Evolutionary conservation across 495 filamentous ascomycete species (phyloP).

Genomic region (Cenococcum geophilum): DNA sequence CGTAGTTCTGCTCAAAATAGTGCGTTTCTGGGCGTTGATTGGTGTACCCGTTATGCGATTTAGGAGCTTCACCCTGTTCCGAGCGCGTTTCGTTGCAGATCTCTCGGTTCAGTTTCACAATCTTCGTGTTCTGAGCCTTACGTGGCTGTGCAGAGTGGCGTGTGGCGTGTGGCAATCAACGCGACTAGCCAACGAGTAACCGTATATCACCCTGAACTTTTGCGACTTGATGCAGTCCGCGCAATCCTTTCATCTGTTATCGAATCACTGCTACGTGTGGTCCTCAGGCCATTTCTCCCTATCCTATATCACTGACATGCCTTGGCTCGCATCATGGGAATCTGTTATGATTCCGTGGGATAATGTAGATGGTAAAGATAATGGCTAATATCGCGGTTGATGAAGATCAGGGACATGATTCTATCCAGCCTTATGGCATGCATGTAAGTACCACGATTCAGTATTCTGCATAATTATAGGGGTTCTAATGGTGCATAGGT

Average conservation of each 20-base stretch:
- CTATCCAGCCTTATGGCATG: constrained; percentile 29
- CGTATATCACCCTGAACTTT: background rate
- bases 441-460: constrained; percentile 21
- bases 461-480: no score
- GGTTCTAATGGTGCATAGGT: constrained; percentile 23
- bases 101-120: background rate
- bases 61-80: constrained; percentile 4
- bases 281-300: background rate
- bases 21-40: constrained; percentile 7
- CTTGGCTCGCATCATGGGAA: no score
- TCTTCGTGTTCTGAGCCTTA: background rate
- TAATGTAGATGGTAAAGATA: constrained; percentile 1
- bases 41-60: constrained; percentile 13
- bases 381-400: background rate
- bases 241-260: background rate
- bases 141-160: constrained; percentile 7
- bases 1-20: background rate
- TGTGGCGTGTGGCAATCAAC: background rate
- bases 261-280: background rate
- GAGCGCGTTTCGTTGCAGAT: background rate
- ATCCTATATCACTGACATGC: background rate
- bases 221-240: background rate
- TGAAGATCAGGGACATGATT: constrained; percentile 6
- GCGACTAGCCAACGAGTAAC: background rate
- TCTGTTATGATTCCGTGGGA: background rate